Conservation (phyloP, 129 eudicot species). For the Sambucus nigra region DNA sequence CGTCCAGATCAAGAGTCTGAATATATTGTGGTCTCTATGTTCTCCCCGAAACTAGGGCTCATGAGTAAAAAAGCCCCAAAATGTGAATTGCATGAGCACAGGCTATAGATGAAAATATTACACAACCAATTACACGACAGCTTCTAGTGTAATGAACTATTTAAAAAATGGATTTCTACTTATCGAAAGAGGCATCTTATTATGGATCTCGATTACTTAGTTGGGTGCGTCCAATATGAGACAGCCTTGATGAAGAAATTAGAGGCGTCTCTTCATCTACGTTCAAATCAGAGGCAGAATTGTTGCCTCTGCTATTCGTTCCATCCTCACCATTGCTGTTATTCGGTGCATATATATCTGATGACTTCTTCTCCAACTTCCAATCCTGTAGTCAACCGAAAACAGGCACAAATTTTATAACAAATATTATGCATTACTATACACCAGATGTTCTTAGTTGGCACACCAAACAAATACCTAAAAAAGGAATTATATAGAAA, state of each 20-base stretch:
- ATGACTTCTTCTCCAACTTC: constrained; percentile 69
- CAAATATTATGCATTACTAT: background rate
- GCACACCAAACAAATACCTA: background rate
- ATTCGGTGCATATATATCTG: constrained; percentile 30
- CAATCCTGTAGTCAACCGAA: constrained; percentile 41
- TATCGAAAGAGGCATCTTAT: background rate
- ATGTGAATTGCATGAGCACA: background rate
- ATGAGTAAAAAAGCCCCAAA: too few relatives aligned
- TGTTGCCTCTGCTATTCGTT: constrained; percentile 28
- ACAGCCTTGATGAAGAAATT: constrained; percentile 48
- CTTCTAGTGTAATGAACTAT: background rate
- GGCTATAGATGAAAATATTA: background rate
- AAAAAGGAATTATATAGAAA: background rate
- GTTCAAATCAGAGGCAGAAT: constrained; percentile 26
- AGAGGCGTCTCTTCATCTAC: constrained; percentile 54
- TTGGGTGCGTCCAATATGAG: constrained; percentile 51
- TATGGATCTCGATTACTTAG: constrained; percentile 39
- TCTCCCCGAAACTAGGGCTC: background rate
- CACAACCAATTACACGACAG: background rate
- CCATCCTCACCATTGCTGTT: constrained; percentile 19
- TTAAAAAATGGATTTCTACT: background rate
- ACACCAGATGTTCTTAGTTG: background rate
- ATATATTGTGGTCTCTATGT: background rate
- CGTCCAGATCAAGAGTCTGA: background rate
- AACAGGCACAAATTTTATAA: background rate